These are phyloP conservation scores for Cryptococcus depauperatus DNA, from an alignment of 1,284 basidiomycete genomes.

Conservation along the genomic window DNA sequence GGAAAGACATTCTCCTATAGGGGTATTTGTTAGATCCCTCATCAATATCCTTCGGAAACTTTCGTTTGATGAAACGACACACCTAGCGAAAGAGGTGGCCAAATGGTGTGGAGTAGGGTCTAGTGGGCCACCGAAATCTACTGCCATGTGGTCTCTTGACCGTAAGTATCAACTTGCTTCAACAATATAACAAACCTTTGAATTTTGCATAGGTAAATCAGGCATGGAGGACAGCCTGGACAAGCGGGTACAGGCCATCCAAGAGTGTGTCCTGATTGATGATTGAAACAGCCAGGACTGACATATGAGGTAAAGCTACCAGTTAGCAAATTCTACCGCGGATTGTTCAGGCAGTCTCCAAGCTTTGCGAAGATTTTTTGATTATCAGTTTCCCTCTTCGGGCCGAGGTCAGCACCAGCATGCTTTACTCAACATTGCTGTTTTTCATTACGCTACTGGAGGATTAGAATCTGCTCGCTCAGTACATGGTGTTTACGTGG, in stretches of 20 bases:
- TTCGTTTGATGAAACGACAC: constrained; percentile 35
- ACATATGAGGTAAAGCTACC: constrained; percentile 24
- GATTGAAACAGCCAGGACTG: neutral
- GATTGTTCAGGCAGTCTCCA: constrained; percentile 36
- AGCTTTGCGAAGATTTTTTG: constrained; percentile 39
- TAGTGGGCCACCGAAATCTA: constrained; percentile 7
- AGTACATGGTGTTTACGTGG: constrained; percentile 13
- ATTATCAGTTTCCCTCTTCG: constrained; percentile 35
- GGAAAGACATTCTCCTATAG: constrained; percentile 36
- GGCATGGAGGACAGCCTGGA: constrained; percentile 31
- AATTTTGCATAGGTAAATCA: constrained; percentile 9
- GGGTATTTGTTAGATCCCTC: constrained; percentile 33
- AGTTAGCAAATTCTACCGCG: constrained; percentile 26
- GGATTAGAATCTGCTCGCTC: constrained; percentile 31
- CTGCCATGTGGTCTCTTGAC: constrained; percentile 9
- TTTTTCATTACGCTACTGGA: constrained; percentile 38
- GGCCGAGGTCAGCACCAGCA: constrained; percentile 41
- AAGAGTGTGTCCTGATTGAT: constrained; percentile 20
- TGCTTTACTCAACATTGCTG: constrained; percentile 41
- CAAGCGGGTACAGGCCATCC: constrained; percentile 23
- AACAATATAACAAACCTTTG: constrained; percentile 1
- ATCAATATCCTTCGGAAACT: constrained; percentile 31
- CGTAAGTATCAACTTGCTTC: constrained; percentile 2
- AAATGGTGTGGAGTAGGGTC: constrained; percentile 30
- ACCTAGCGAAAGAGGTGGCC: constrained; percentile 25